Percentiles rank a stretch among this genome's conserved stretches.
phyloP scores from a whole-genome alignment of 2,329 filamentous ascomycete genomes.

The Fusarium sambucinum region DNA sequence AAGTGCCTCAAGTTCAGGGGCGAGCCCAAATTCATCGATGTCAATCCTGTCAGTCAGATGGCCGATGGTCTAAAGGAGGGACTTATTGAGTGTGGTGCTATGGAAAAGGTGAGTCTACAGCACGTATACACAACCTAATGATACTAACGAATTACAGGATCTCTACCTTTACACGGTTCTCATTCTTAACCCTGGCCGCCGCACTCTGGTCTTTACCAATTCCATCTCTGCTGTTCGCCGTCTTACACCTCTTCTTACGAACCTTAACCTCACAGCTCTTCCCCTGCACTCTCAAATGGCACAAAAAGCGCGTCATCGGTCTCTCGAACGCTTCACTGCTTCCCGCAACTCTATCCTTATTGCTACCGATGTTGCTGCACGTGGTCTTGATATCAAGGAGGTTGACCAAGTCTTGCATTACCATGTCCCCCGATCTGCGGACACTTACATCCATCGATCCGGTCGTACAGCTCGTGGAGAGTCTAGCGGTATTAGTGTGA shows the following conservation, averaged over 20 bases:
- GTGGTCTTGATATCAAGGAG: conserved; percentile 91
- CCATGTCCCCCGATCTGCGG: conserved; percentile 90
- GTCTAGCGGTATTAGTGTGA: conserved; percentile 80
- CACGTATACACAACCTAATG: rapidly evolving
- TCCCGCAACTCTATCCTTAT: conserved; percentile 78
- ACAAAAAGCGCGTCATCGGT: conserved; percentile 94
- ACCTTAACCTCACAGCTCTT: conserved; percentile 80
- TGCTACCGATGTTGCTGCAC: conserved; percentile 92
- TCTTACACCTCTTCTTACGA: conserved; percentile 84
- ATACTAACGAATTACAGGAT: conserved; percentile 65
- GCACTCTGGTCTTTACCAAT: conserved; percentile 93
- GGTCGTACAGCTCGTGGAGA: conserved; percentile 91
- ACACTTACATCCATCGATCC: conserved; percentile 95
- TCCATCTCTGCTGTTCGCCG: conserved; percentile 93
- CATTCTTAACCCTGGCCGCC: conserved; percentile 81
- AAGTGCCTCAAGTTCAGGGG: conserved; percentile 90
- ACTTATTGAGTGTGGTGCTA: conserved; percentile 89
- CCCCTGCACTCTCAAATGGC: conserved; percentile 93
- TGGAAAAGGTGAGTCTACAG: conserved; percentile 79
- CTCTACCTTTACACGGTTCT: conserved; percentile 92
- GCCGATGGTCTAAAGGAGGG: conserved; percentile 87
- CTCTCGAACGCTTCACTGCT: conserved; percentile 87
- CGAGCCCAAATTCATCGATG: conserved; percentile 90
- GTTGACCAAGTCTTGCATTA: conserved; percentile 95
- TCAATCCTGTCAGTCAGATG: conserved; percentile 91